Conservation (phyloP, 2,329 filamentous ascomycete species). For the Macroventuria anomochaeta region DNA sequence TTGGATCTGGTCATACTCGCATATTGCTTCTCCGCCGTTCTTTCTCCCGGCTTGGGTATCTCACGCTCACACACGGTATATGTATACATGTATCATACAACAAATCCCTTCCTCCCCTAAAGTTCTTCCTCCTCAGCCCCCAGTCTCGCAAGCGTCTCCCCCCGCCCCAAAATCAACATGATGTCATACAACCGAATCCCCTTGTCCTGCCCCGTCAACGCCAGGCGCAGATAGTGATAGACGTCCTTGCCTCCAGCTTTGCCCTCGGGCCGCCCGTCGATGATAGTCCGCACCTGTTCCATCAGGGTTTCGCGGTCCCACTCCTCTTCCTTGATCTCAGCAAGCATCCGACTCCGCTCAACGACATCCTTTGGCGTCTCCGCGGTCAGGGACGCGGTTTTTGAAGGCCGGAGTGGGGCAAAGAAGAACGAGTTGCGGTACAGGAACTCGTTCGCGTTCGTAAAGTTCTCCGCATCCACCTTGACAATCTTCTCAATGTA, state of each 20-base stretch:
- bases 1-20: no score
- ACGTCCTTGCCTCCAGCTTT: conserved; percentile 38
- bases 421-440: conserved; percentile 66
- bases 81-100: no score
- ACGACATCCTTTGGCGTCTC: conserved; percentile 25
- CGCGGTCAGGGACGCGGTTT: not conserved
- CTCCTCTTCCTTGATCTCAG: conserved; percentile 21
- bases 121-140: conserved; percentile 11
- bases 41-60: no score
- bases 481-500: conserved; percentile 61
- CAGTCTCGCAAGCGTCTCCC: conserved; percentile 41
- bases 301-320: conserved; percentile 38
- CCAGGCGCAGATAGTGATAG: conserved; percentile 44
- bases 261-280: conserved; percentile 34
- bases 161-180: conserved; percentile 43
- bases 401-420: conserved; percentile 36
- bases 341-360: conserved; percentile 19
- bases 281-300: conserved; percentile 35
- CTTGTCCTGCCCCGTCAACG: conserved; percentile 39
- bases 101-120: no score
- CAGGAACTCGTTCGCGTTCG: conserved; percentile 62
- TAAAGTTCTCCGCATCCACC: conserved; percentile 64
- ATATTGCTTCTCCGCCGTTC: no score
- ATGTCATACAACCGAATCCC: conserved; percentile 46
- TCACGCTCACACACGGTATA: no score